Percentiles rank a stretch among this genome's conserved stretches.
phyloP scores from a whole-genome alignment of 192 early-diverging fungal genomes.

The Linnemannia exigua region DNA sequence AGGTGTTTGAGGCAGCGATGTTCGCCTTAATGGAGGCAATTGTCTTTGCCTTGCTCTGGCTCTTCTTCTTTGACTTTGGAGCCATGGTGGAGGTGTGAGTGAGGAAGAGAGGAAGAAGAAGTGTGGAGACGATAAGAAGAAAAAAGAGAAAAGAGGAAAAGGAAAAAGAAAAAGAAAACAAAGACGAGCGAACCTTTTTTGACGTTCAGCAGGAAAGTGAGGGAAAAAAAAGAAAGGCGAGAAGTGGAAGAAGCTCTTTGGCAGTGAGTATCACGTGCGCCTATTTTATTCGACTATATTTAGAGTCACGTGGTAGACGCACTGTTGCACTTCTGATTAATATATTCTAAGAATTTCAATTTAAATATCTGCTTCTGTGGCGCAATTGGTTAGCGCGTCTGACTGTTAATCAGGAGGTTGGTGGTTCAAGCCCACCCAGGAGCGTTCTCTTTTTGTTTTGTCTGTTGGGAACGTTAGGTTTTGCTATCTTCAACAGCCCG shows the following conservation, averaged over 20 bases:
- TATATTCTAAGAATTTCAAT: not conserved
- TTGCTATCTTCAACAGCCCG: not conserved
- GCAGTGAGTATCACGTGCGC: too few species aligned
- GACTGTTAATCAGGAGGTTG: conserved; percentile 77
- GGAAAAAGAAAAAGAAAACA: conserved; percentile 8
- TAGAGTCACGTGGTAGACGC: not conserved
- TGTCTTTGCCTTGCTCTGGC: conserved; percentile 35
- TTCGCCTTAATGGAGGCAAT: conserved; percentile 32
- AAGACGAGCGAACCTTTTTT: not conserved
- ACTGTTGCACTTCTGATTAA: not conserved
- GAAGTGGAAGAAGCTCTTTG: not conserved
- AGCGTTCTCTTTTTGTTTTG: conserved; percentile 52
- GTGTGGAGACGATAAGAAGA: not conserved
- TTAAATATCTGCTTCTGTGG: conserved; percentile 56
- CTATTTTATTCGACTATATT: not conserved
- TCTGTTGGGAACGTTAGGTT: too few species aligned
- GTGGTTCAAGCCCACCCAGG: conserved; percentile 73
- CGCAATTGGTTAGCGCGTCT: conserved; percentile 74
- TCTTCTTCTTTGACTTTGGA: conserved; percentile 45
- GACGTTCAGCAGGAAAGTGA: not conserved
- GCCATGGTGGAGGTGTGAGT: conserved; percentile 7
- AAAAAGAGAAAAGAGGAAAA: conserved; percentile 9
- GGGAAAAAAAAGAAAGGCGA: not conserved
- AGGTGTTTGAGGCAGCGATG: conserved; percentile 9
- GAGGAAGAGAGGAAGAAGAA: not conserved